phyloP scores from a whole-genome alignment of 495 filamentous ascomycete genomes.

The Xylaria intraflava region DNA sequence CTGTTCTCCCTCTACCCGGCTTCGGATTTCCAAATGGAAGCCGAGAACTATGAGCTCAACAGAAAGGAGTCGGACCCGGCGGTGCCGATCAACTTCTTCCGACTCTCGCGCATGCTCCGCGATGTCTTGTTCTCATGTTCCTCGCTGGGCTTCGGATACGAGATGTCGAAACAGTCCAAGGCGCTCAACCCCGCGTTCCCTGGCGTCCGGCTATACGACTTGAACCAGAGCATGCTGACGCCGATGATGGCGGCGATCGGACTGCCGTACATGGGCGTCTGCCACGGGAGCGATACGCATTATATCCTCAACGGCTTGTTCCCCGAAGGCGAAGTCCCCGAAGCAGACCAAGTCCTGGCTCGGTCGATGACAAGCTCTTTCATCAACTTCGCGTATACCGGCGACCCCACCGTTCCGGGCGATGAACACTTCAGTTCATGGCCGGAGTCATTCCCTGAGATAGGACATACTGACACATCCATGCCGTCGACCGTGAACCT shows the following conservation, averaged over 20 bases:
- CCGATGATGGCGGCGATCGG: conserved; percentile 15
- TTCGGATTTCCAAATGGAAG: conserved; percentile 16
- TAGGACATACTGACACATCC: background rate
- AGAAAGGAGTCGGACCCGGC: conserved; percentile 14
- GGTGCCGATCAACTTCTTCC: conserved; percentile 24
- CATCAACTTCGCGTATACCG: conserved; percentile 17
- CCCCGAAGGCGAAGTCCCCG: conserved; percentile 14
- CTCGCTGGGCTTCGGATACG: conserved; percentile 21
- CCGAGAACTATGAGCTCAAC: conserved; percentile 13
- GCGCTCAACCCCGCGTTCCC: background rate
- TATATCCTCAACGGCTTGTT: conserved; percentile 27
- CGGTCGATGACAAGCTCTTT: conserved; percentile 7
- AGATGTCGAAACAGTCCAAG: conserved; percentile 13
- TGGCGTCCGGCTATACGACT: conserved; percentile 16
- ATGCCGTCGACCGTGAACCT: background rate
- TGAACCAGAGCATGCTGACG: conserved; percentile 28
- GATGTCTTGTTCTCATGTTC: conserved; percentile 31
- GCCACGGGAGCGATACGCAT: conserved; percentile 26
- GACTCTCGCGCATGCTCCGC: conserved; percentile 22
- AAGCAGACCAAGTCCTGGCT: conserved; percentile 17
- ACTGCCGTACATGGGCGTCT: conserved; percentile 23
- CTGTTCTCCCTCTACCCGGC: conserved; percentile 21
- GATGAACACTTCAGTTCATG: background rate
- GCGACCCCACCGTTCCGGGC: conserved; percentile 9
- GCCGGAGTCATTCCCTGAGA: conserved; percentile 13